These are phyloP conservation scores for Starmerella gropengiesseri DNA, from an alignment of 805 yeast species.

Conservation along the genomic window DNA sequence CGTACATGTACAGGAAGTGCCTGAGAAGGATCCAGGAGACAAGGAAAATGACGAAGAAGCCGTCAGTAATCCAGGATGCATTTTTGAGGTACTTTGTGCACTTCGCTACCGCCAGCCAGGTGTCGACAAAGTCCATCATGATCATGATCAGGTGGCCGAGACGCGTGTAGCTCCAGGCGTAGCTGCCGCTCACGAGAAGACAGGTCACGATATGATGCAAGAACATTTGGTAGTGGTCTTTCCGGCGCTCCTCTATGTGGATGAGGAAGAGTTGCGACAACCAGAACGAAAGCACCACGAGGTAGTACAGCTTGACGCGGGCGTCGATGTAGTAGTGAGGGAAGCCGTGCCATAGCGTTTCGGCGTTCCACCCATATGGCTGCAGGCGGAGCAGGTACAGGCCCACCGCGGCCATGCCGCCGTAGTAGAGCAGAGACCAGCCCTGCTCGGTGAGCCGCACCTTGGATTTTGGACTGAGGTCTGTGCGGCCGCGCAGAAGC, in stretches of 20 bases:
- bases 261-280: constrained; percentile 66
- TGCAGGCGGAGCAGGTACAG: constrained; percentile 45
- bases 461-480: constrained; percentile 35
- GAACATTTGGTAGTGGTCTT: constrained; percentile 80
- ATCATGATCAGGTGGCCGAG: constrained; percentile 69
- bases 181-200: constrained; percentile 56
- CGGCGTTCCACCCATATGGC: constrained; percentile 47
- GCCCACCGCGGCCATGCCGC: constrained; percentile 46
- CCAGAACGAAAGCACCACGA: constrained; percentile 68
- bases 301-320: constrained; percentile 55
- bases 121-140: constrained; percentile 77
- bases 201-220: constrained; percentile 78
- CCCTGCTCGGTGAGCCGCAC: constrained; percentile 79
- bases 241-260: constrained; percentile 66
- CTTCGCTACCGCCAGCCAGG: constrained; percentile 60
- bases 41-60: constrained; percentile 56
- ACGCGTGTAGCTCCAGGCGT: constrained; percentile 57
- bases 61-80: constrained; percentile 46
- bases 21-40: constrained; percentile 58
- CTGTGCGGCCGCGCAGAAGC: constrained; percentile 7
- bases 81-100: constrained; percentile 63
- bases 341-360: constrained; percentile 55
- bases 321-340: constrained; percentile 54
- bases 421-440: constrained; percentile 59
- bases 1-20: constrained; percentile 62